Evolutionary conservation across 2,329 filamentous ascomycete genomes (phyloP).

Genomic region (Ophiostoma montium): DNA sequence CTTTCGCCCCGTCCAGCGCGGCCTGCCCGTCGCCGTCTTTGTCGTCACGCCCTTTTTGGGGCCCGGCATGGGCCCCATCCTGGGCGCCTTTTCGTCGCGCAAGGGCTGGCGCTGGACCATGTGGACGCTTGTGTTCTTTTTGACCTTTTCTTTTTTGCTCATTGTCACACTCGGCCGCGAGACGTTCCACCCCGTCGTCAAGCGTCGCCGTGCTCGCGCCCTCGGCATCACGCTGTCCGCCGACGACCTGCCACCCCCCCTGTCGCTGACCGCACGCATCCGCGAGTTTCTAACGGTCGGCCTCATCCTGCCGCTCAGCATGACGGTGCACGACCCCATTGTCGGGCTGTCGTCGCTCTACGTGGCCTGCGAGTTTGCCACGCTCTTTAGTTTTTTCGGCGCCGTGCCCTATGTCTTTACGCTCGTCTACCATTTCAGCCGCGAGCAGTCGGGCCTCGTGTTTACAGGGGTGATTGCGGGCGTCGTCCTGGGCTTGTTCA

Average conservation of each 20-base stretch:
- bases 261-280: constrained; percentile 17
- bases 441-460: constrained; percentile 28
- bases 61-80: constrained; percentile 33
- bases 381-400: constrained; percentile 38
- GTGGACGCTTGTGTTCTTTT: constrained; percentile 35
- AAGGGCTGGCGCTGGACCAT: constrained; percentile 41
- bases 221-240: constrained; percentile 17
- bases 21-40: constrained; percentile 28
- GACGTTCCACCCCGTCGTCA: constrained; percentile 40
- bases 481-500: constrained; percentile 28
- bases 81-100: constrained; percentile 33
- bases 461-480: constrained; percentile 32
- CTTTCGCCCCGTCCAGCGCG: constrained; percentile 28
- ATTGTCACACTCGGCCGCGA: constrained; percentile 32
- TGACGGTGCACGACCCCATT: constrained; percentile 50
- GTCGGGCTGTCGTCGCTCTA: constrained; percentile 41
- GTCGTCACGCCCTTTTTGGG: constrained; percentile 39
- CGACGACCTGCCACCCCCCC: constrained; percentile 9
- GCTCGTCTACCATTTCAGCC: constrained; percentile 28
- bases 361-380: constrained; percentile 35
- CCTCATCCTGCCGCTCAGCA: constrained; percentile 36
- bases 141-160: constrained; percentile 22
- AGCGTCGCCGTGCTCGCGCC: constrained; percentile 24
- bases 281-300: constrained; percentile 26
- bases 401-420: constrained; percentile 35